A percentile compares a stretch with the other conserved stretches of the same genome.
phyloP scores from a whole-genome alignment of 2,329 filamentous ascomycete species.

The Lasiodiplodia theobromae region DNA sequence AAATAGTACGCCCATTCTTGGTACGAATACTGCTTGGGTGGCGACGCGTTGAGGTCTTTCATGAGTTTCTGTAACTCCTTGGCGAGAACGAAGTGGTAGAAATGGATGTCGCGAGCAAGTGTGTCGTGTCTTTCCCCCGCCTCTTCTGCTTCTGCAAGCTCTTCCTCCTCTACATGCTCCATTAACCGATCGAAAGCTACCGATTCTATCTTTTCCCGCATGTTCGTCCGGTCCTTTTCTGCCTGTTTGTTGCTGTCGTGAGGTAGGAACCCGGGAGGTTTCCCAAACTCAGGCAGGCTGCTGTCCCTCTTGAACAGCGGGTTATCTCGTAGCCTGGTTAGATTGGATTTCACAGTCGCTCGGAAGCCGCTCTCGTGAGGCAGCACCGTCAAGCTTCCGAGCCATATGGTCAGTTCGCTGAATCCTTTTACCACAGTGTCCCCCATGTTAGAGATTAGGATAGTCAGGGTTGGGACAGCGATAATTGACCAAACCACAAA shows the following conservation, averaged over 20 bases:
- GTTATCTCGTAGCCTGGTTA: conserved; percentile 35
- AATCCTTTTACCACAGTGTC: conserved; percentile 63
- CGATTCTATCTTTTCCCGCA: conserved; percentile 18
- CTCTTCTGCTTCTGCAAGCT: conserved; percentile 50
- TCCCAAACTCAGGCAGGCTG: conserved; percentile 1
- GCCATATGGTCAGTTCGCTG: conserved; percentile 62
- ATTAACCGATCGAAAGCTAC: conserved; percentile 4
- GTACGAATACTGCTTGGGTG: conserved; percentile 49
- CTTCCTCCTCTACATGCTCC: conserved; percentile 37
- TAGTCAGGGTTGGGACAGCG: conserved; percentile 62
- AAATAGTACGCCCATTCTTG: conserved; percentile 50
- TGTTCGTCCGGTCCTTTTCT: conserved; percentile 31
- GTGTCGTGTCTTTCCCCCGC: conserved; percentile 53
- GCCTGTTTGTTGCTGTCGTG: conserved; percentile 9
- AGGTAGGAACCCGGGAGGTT: conserved; percentile 10
- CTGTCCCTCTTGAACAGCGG: conserved; percentile 1
- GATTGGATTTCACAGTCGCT: conserved; percentile 42
- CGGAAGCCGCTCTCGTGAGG: conserved; percentile 56
- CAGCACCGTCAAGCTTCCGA: conserved; percentile 62
- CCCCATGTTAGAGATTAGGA: conserved; percentile 62
- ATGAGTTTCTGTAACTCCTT: conserved; percentile 54
- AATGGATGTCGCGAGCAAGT: conserved; percentile 57
- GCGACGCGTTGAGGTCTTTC: conserved; percentile 49
- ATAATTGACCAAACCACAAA: conserved; percentile 65
- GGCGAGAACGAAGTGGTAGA: conserved; percentile 58